phyloP scores from a whole-genome alignment of 345 rosid species.

The Rhodomyrtus tomentosa region DNA sequence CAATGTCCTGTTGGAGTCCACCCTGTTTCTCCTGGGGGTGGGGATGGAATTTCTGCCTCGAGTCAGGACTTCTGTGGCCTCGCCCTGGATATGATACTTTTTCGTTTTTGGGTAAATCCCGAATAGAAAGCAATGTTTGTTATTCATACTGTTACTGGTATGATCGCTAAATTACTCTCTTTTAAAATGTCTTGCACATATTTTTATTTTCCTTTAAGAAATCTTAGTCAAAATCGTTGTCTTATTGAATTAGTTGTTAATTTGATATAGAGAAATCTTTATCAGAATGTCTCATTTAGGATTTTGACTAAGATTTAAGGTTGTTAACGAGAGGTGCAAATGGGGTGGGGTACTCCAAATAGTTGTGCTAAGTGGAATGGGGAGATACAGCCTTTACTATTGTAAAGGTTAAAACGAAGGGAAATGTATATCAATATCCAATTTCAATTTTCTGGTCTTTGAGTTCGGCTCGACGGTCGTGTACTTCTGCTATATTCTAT shows the following conservation, averaged over 20 bases:
- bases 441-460: neutral
- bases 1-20: neutral
- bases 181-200: neutral
- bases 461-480: neutral
- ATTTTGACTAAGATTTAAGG: neutral
- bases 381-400: neutral
- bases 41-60: neutral
- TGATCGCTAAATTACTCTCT: neutral
- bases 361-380: neutral
- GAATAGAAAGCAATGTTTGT: neutral
- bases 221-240: neutral
- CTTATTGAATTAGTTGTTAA: neutral
- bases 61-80: neutral
- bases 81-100: neutral
- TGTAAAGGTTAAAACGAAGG: neutral
- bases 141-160: neutral
- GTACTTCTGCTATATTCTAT: neutral
- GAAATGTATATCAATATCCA: neutral
- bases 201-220: neutral
- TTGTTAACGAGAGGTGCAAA: neutral
- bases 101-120: neutral
- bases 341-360: neutral
- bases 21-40: neutral
- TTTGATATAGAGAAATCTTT: neutral
- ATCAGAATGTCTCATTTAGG: neutral